Conservation (phyloP, 2,329 filamentous ascomycete species). For the Fusarium succisae region DNA sequence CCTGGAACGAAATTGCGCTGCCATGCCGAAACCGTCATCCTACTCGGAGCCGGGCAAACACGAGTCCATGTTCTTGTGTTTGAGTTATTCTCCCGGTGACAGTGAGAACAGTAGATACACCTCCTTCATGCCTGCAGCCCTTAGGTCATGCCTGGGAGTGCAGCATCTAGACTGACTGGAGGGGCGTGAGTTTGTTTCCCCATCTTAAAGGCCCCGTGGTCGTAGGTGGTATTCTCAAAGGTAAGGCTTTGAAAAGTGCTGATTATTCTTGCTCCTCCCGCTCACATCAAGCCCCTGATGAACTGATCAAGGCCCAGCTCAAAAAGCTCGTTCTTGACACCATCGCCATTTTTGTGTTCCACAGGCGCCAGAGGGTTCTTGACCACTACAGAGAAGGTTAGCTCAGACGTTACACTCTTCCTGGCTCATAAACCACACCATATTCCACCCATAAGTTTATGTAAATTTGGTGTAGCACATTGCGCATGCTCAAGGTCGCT, state of each 20-base stretch:
- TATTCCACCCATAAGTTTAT: constrained; percentile 98
- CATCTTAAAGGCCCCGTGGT: not conserved
- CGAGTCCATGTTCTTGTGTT: not conserved
- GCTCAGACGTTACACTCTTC: not conserved
- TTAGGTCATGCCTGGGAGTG: not conserved
- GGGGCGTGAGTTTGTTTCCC: not conserved
- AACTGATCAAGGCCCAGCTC: constrained; percentile 81
- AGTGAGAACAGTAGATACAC: not conserved
- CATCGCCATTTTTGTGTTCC: constrained; percentile 73
- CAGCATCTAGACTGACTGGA: not conserved
- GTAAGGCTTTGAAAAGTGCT: constrained; percentile 12
- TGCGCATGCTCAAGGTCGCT: constrained; percentile 86
- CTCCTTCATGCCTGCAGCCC: not conserved
- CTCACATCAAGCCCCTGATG: constrained; percentile 71
- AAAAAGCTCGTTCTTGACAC: constrained; percentile 77
- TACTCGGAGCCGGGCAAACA: not conserved
- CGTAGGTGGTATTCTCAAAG: not conserved
- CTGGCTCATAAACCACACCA: constrained; percentile 61
- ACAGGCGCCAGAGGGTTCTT: constrained; percentile 76
- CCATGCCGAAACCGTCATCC: not conserved
- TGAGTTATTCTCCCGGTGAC: not conserved
- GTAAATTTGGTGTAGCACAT: constrained; percentile 97
- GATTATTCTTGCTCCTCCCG: not conserved
- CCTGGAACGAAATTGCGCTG: not conserved
- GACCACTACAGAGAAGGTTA: constrained; percentile 60